These are phyloP conservation scores for Talaromyces sp. DNA, from an alignment of 2,329 filamentous ascomycete genomes.

Conservation along the genomic window DNA sequence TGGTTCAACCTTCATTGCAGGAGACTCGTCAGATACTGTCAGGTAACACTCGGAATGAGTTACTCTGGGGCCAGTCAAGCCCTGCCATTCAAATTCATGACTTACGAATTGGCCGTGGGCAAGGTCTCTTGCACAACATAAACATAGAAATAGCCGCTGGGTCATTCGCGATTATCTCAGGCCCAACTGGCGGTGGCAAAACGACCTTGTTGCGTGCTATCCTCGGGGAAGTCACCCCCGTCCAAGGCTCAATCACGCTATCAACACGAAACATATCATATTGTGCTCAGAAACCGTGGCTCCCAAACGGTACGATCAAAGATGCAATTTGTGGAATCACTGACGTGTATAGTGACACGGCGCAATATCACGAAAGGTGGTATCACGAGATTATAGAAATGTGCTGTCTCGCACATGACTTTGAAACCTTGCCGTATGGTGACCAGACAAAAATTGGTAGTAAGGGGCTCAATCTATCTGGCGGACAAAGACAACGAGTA, in stretches of 20 bases:
- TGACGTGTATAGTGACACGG: slow-evolving; percentile 21
- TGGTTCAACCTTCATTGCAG: slow-evolving; percentile 14
- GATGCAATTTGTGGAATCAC: slow-evolving; percentile 29
- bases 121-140: slow-evolving; percentile 41
- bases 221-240: slow-evolving; percentile 41
- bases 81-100: slow-evolving; percentile 7
- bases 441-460: slow-evolving; percentile 50
- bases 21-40: neutral
- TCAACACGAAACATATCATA: slow-evolving; percentile 35
- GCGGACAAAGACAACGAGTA: slow-evolving; percentile 53
- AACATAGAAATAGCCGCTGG: slow-evolving; percentile 40
- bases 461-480: slow-evolving; percentile 51
- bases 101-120: neutral
- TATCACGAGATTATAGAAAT: neutral
- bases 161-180: slow-evolving; percentile 48
- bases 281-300: slow-evolving; percentile 36
- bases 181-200: slow-evolving; percentile 54
- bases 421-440: slow-evolving; percentile 37
- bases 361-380: neutral
- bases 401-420: slow-evolving; percentile 37
- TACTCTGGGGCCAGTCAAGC: neutral
- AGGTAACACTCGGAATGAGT: neutral
- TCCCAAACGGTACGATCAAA: slow-evolving; percentile 30
- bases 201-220: slow-evolving; percentile 49
- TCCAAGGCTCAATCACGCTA: slow-evolving; percentile 36